Evolutionary conservation across 2,329 filamentous ascomycete genomes (phyloP).

Genomic region (Parafenestella ontariensis): DNA sequence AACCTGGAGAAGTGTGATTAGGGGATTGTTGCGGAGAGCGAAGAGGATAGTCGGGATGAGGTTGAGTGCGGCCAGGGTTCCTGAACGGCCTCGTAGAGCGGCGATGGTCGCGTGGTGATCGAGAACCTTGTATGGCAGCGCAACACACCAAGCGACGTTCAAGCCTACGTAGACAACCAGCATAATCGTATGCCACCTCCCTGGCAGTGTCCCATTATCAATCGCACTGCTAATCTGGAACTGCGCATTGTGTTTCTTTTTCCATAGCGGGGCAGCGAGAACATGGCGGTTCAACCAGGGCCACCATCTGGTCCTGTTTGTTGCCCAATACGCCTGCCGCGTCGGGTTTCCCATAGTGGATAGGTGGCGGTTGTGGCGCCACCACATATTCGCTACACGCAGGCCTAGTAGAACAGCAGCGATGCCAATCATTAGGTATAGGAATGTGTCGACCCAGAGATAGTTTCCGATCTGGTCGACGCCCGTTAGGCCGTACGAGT

Average conservation of each 20-base stretch:
- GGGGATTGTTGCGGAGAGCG: conserved; percentile 89
- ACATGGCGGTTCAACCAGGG: conserved; percentile 70
- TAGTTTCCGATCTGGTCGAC: conserved; percentile 59
- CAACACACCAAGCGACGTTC: conserved; percentile 79
- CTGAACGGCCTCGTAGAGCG: conserved; percentile 84
- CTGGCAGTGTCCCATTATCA: conserved; percentile 78
- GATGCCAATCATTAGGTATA: conserved; percentile 46
- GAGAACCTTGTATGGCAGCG: conserved; percentile 65
- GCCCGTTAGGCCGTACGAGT: conserved; percentile 54
- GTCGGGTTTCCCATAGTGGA: conserved; percentile 52
- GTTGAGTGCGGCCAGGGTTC: conserved; percentile 84
- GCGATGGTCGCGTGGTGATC: conserved; percentile 68
- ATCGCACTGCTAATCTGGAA: conserved; percentile 72
- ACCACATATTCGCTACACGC: conserved; percentile 51
- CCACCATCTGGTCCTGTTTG: conserved; percentile 55
- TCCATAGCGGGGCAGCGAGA: conserved; percentile 73
- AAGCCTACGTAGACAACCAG: conserved; percentile 71
- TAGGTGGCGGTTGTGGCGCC: conserved; percentile 55
- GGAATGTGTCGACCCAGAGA: conserved; percentile 54
- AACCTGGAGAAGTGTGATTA: conserved; percentile 81
- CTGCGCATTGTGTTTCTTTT: conserved; percentile 78
- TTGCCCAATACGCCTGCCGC: conserved; percentile 55
- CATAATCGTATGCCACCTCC: conserved; percentile 77
- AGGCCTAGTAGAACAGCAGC: conserved; percentile 50
- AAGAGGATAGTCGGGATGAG: conserved; percentile 91